Conservation (phyloP, 805 yeast species). For the Kluyveromyces dobzhanskii region DNA sequence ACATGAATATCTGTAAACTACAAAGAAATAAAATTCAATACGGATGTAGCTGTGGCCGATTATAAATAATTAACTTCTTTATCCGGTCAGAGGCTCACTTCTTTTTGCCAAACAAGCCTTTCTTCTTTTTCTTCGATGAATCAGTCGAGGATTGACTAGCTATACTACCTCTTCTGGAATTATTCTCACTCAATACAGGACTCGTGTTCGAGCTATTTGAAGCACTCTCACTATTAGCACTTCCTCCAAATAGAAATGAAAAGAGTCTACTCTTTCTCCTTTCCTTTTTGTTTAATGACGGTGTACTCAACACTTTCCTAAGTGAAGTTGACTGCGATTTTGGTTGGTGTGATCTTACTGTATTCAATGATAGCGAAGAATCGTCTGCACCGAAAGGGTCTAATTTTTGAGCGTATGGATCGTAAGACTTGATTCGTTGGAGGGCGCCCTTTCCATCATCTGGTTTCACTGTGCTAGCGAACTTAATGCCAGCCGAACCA, state of each 20-base stretch:
- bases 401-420: background rate
- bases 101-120: background rate
- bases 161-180: constrained; percentile 7
- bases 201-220: background rate
- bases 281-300: constrained; percentile 2
- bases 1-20: too few relatives aligned
- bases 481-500: constrained; percentile 16
- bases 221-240: constrained; percentile 3
- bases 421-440: constrained; percentile 7
- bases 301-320: constrained; percentile 17
- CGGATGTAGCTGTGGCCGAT: too few relatives aligned
- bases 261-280: constrained; percentile 12
- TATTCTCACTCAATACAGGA: background rate
- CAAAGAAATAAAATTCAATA: too few relatives aligned
- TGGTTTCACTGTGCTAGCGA: constrained; percentile 18
- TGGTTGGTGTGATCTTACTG: background rate
- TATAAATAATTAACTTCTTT: too few relatives aligned
- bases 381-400: background rate
- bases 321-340: background rate
- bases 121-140: background rate
- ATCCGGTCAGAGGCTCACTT: background rate
- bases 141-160: constrained; percentile 14
- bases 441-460: constrained; percentile 17
- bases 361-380: background rate
- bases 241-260: constrained; percentile 12